Base-by-base conservation (phyloP, 495 filamentous ascomycete genomes). In the Penicillium waksmanii region DNA sequence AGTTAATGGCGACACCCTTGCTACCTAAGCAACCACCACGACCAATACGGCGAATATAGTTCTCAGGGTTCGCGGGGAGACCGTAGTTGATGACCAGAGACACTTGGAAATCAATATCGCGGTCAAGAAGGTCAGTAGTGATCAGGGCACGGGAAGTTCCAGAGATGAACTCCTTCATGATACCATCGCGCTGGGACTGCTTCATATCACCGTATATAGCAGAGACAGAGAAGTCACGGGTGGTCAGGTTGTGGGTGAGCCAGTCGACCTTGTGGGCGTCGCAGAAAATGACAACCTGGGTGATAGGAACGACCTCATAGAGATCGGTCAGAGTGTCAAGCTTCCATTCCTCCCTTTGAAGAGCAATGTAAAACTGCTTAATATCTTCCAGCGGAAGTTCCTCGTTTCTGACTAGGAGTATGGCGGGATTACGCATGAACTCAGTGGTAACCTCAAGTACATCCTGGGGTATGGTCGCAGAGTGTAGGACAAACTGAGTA, bases 331-430 rank as follows among this genome's bases (percentile, higher is more conserved):
- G 92, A 44, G 95, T 98, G 78, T 98, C 95, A 62, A 98, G 89
- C 82, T 98, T 98, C 96, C 96, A 98, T 69, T 98, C 95, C 75
- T 98, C 95, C 85, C 98, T 98, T 84, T 98, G 96, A 51, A 98
- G 94, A 59, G 96, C 95, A 76, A 98, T 98, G 84, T 96, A 98
- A 85, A 96, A 98, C 73, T 98, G 95, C 86, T 98, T 98, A 72
- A 98, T 89, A 86, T 96, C 95, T 79, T 98, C 96, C 53, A 98
- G 90, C 65, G 95, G 98, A 77, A 98, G 85, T 77, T 98, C 95
- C 73, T 93, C 95, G 84, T 95, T 94, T 89, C 98, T 98, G 80
- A 98, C 95, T 70, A 98, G 87, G 73, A 98, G 97, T 70, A 95
- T 92, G 74, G 98, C 89, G 56, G 95, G 95, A 80, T 98, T 95